Evolutionary conservation across 2,329 filamentous ascomycete genomes (phyloP), one percentile per base, ranked within the genome.

Genomic region (Sporothrix pallida): DNA sequence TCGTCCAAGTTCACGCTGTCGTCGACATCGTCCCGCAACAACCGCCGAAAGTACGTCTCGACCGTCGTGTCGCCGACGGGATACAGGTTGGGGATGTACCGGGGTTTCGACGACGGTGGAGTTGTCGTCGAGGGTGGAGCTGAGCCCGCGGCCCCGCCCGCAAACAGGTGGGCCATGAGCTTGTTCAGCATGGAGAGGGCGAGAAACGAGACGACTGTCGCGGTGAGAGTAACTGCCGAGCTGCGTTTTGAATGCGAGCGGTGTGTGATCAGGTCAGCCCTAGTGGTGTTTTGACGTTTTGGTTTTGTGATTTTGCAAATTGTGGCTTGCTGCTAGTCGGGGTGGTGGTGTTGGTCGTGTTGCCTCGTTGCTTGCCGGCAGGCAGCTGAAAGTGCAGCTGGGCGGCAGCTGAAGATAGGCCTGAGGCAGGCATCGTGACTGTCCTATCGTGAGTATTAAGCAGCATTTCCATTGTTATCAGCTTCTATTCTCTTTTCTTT

Each of bases 1-100:
- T 44, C 37, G 2, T 2, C 17, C 4, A 72, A 8, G 26, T 37
- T 20, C 3, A 2, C 3, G 3, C 13, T 17, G 7, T 23, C 31
- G 63, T 23, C 62, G 3, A 50, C 46, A 12, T 13, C 12, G 8
- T 17, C 50, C 50, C 52, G 10, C 23, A 68, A 9, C 44, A 56
- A 48, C 60, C 62, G 60, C 31, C 60, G 60, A 31, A 72, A 68
- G 17, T 68, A 68, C 4, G 71, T 72, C 52, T 72, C 71, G 31
- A 68, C 23, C 4, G 60, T 68, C 31, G 44, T 72, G 60, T 56
- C 17, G 60, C 71, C 71, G 44, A 58, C 60, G n/a, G 50, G 52
- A 31, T 70, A 70, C 52, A 70, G 31, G 52, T 60, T 46, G 52
- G 68, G 52, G 20, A 20, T 26, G 50, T 58, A 20, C 31, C 37